Evolutionary conservation across 495 filamentous ascomycete genomes (phyloP).

Genomic region (Daldinia vernicosa): DNA sequence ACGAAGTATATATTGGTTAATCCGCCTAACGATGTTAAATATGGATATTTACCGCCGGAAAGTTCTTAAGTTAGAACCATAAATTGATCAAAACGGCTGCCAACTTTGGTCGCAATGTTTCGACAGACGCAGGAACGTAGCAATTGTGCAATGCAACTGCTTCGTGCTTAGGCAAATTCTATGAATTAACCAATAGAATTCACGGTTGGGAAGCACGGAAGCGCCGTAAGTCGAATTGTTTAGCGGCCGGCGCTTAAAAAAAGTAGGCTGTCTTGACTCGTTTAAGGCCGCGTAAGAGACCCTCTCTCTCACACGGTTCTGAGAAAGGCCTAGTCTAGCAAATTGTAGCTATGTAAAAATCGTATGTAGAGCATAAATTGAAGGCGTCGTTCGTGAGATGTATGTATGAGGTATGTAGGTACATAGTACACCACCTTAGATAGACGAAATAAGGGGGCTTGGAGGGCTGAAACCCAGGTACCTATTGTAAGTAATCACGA

Average conservation of each 20-base stretch:
- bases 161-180: conserved; percentile 10
- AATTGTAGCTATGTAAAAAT: not conserved
- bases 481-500: conserved; percentile 15
- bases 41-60: conserved; percentile 26
- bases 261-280: conserved; percentile 24
- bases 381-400: not conserved
- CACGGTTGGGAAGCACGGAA: conserved; percentile 14
- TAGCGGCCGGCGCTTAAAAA: conserved; percentile 32
- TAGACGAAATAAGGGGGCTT: not conserved
- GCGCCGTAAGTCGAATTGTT: conserved; percentile 30
- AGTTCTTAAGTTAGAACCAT: conserved; percentile 32
- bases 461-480: conserved; percentile 17
- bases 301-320: conserved; percentile 13
- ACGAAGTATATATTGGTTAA: conserved; percentile 7
- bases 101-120: conserved; percentile 24
- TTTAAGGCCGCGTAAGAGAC: conserved; percentile 23
- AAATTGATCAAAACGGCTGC: conserved; percentile 23
- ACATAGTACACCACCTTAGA: not conserved
- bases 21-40: not conserved
- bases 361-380: not conserved
- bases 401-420: too few relatives aligned
- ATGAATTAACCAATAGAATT: conserved; percentile 29
- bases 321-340: not conserved
- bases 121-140: conserved; percentile 40
- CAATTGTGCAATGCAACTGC: conserved; percentile 33